Evolutionary conservation across 768 basidiomycete genomes (phyloP).

Genomic region (Leccinum truebloodii): DNA sequence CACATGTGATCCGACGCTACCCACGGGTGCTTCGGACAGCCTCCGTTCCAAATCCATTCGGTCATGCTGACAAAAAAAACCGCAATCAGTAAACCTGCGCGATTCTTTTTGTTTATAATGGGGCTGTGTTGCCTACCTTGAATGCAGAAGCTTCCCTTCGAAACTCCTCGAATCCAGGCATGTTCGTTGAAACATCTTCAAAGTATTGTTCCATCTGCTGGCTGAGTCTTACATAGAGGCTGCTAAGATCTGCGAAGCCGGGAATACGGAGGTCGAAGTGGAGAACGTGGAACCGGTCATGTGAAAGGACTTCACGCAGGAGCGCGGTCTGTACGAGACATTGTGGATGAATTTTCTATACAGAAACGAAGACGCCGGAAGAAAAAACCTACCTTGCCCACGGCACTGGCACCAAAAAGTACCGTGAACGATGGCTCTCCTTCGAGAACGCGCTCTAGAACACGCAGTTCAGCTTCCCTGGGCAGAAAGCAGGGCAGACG

Average conservation of each 20-base stretch:
- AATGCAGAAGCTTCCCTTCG: constrained; percentile 76
- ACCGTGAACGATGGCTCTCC: constrained; percentile 78
- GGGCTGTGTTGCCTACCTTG: constrained; percentile 50
- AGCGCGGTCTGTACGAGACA: constrained; percentile 61
- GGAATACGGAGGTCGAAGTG: constrained; percentile 84
- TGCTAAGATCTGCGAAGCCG: constrained; percentile 78
- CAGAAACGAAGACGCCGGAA: neutral
- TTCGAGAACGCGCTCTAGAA: constrained; percentile 64
- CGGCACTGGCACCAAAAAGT: constrained; percentile 77
- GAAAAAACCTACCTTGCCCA: constrained; percentile 61
- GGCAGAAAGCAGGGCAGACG: constrained; percentile 74
- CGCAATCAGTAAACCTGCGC: constrained; percentile 4
- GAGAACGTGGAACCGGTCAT: constrained; percentile 71
- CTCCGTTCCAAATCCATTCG: constrained; percentile 72
- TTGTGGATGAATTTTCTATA: neutral
- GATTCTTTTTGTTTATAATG: neutral
- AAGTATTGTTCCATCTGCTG: constrained; percentile 84
- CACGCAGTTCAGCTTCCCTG: constrained; percentile 63
- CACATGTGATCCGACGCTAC: constrained; percentile 49
- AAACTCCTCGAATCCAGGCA: constrained; percentile 69
- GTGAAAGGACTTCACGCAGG: constrained; percentile 72
- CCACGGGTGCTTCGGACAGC: constrained; percentile 44
- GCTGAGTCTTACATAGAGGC: constrained; percentile 75
- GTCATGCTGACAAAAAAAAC: constrained; percentile 56
- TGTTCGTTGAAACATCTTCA: constrained; percentile 55